phyloP scores from a whole-genome alignment of 768 basidiomycete species.

The Ephemerocybe angulata region DNA sequence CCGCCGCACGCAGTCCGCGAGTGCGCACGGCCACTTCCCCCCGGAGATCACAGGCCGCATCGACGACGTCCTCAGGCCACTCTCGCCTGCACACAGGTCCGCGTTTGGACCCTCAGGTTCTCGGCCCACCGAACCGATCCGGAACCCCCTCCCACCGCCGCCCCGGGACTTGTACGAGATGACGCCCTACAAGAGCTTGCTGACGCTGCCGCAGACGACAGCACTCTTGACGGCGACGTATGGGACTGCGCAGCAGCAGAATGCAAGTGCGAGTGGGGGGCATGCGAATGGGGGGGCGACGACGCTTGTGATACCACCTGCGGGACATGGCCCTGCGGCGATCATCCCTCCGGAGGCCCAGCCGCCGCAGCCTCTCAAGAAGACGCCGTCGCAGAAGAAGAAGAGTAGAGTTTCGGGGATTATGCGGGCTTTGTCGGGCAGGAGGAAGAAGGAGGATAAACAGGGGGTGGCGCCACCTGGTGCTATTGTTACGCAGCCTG shows the following conservation, averaged over 20 bases:
- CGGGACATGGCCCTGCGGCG: not conserved
- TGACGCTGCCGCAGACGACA: conserved; percentile 49
- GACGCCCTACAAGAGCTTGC: conserved; percentile 53
- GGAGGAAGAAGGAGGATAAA: conserved; percentile 11
- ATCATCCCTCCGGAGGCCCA: not conserved
- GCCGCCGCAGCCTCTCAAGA: not conserved
- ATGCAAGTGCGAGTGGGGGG: conserved; percentile 7
- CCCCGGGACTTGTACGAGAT: conserved; percentile 58
- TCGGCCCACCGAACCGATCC: conserved; percentile 18
- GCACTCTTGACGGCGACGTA: conserved; percentile 34
- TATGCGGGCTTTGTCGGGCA: conserved; percentile 13
- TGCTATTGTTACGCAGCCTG: not conserved
- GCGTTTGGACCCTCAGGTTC: conserved; percentile 29
- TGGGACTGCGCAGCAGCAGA: conserved; percentile 8
- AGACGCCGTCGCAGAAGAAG: conserved; percentile 6
- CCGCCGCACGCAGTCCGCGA: conserved; percentile 13
- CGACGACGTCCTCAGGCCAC: conserved; percentile 28
- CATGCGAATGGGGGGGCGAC: not conserved
- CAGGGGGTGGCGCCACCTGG: conserved; percentile 6
- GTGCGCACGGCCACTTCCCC: too few relatives aligned
- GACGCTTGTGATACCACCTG: not conserved
- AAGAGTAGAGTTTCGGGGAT: conserved; percentile 7
- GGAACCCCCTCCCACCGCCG: conserved; percentile 62
- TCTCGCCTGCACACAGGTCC: conserved; percentile 24
- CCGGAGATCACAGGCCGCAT: conserved; percentile 21